Evolutionary conservation across 2,329 filamentous ascomycete genomes (phyloP).

Genomic region (Diplodia sapinea): DNA sequence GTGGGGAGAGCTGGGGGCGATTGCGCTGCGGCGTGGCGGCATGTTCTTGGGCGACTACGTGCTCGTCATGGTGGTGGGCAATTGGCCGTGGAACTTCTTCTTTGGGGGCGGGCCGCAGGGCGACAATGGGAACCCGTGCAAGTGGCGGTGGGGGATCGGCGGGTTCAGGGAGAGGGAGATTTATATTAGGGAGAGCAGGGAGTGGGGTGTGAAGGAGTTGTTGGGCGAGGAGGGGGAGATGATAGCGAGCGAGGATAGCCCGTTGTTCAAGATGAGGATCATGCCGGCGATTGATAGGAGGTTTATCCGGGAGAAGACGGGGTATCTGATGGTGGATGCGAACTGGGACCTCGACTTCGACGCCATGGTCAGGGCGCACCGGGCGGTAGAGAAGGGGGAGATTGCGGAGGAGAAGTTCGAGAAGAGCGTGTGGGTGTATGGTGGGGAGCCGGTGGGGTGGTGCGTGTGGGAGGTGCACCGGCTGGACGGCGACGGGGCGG

Average conservation of each 20-base stretch:
- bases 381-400: slow-evolving; percentile 68
- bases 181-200: slow-evolving; percentile 76
- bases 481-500: slow-evolving; percentile 55
- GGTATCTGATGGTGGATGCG: slow-evolving; percentile 82
- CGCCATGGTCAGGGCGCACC: slow-evolving; percentile 76
- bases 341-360: slow-evolving; percentile 89
- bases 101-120: slow-evolving; percentile 61
- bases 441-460: slow-evolving; percentile 57
- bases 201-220: slow-evolving; percentile 69
- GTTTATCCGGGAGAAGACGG: slow-evolving; percentile 77
- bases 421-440: slow-evolving; percentile 62
- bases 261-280: slow-evolving; percentile 66
- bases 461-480: slow-evolving; percentile 68
- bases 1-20: slow-evolving; percentile 62
- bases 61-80: slow-evolving; percentile 51
- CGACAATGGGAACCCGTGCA: slow-evolving; percentile 59
- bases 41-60: slow-evolving; percentile 77
- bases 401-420: slow-evolving; percentile 70
- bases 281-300: slow-evolving; percentile 71
- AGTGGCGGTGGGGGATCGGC: slow-evolving; percentile 71
- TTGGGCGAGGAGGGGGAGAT: slow-evolving; percentile 49
- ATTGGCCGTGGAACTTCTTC: slow-evolving; percentile 60
- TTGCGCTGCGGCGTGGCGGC: slow-evolving; percentile 64
- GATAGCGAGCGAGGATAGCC: slow-evolving; percentile 57
- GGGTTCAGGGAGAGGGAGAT: slow-evolving; percentile 83